phyloP scores from a whole-genome alignment of 129 eudicot genomes.

The Glebionis coronaria region DNA sequence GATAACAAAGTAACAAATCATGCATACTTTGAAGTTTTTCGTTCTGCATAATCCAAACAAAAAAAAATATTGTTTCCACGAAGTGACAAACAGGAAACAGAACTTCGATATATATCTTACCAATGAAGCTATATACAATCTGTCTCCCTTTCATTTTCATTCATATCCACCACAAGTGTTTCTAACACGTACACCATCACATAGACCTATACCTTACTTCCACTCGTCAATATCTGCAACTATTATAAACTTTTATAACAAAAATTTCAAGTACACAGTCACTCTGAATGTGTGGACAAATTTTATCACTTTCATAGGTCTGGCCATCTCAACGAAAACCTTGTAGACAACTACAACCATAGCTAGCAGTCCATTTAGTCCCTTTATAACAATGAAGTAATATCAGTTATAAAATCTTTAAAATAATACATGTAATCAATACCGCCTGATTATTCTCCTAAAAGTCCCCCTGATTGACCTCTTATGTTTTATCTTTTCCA shows the following conservation, averaged over 20 bases:
- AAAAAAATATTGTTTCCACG: no score
- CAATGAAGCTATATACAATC: constrained; percentile 78
- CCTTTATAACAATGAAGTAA: no score
- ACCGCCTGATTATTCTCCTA: no score
- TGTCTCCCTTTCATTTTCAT: constrained; percentile 72
- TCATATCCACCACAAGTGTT: constrained; percentile 82
- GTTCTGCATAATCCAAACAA: no score
- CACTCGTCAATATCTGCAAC: constrained; percentile 70
- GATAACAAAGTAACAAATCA: no score
- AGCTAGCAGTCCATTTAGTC: no score
- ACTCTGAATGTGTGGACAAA: background rate
- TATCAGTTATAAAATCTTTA: no score
- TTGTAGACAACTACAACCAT: constrained; percentile 77
- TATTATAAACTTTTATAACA: background rate
- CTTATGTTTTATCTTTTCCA: no score
- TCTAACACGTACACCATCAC: constrained; percentile 83
- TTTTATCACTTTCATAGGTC: constrained; percentile 59
- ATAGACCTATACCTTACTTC: constrained; percentile 54
- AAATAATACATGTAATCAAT: no score
- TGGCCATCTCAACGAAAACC: constrained; percentile 84
- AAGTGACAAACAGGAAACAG: no score
- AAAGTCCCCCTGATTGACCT: no score
- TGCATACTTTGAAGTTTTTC: no score
- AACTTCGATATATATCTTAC: constrained; percentile 54
- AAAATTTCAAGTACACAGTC: constrained; percentile 4